These are phyloP conservation scores for Candida dajiaensis DNA, from an alignment of 805 yeast species.

Conservation along the genomic window DNA sequence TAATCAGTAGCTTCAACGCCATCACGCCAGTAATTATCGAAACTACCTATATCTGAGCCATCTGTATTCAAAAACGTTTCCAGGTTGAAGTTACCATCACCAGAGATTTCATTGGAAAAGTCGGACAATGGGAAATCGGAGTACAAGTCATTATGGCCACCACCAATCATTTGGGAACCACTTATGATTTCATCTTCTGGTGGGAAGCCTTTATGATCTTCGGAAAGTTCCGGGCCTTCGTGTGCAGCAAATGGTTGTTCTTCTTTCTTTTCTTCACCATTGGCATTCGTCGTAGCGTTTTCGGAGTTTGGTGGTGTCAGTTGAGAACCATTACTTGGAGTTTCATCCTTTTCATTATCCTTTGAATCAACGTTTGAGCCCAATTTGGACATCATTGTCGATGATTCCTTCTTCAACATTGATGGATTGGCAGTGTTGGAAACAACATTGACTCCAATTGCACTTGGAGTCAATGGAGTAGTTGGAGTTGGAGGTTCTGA, in stretches of 20 bases:
- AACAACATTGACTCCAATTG: conserved; percentile 4
- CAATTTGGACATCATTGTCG: conserved; percentile 11
- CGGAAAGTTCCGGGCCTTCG: conserved; percentile 1
- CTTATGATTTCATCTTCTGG: conserved; percentile 10
- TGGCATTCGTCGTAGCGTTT: conserved; percentile 16
- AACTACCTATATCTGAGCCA: conserved; percentile 26
- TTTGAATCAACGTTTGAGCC: not conserved
- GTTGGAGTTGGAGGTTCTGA: conserved; percentile 39
- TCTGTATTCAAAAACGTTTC: conserved; percentile 39
- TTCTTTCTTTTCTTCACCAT: not conserved
- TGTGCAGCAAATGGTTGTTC: not conserved
- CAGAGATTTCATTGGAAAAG: conserved; percentile 27
- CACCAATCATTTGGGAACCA: conserved; percentile 14
- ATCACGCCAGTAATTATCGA: conserved; percentile 38
- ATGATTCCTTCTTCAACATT: conserved; percentile 7
- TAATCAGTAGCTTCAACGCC: conserved; percentile 35
- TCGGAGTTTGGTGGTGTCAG: conserved; percentile 26
- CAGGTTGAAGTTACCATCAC: conserved; percentile 36
- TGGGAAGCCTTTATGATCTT: not conserved
- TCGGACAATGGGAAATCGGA: conserved; percentile 28
- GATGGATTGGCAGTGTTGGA: conserved; percentile 2
- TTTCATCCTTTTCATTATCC: not conserved
- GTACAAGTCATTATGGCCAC: conserved; percentile 24
- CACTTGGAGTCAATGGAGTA: conserved; percentile 32
- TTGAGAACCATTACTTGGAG: conserved; percentile 20